These are phyloP conservation scores for Paracoccidioides brasiliensis DNA, from an alignment of 2,329 filamentous ascomycete genomes.

Conservation along the genomic window DNA sequence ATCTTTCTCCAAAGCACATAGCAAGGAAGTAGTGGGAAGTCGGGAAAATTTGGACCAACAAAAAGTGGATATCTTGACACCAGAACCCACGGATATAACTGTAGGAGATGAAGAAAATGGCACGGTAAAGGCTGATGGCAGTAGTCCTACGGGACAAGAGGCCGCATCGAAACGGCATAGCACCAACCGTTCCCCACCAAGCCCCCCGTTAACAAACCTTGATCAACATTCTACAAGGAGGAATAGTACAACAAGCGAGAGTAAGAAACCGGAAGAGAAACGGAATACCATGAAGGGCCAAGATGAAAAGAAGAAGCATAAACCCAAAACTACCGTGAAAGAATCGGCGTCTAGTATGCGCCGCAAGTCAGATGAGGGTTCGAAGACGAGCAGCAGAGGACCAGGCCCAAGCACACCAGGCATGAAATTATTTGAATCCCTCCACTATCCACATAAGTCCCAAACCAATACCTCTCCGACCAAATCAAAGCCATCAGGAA, in stretches of 20 bases:
- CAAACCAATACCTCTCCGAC: conserved; percentile 22
- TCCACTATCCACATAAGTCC: conserved; percentile 23
- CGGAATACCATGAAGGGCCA: conserved; percentile 3
- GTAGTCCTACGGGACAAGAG: conserved; percentile 17
- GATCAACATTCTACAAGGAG: conserved; percentile 29
- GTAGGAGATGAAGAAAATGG: conserved; percentile 32
- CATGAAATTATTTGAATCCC: conserved; percentile 25
- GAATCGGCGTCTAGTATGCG: conserved; percentile 31
- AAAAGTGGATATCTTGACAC: conserved; percentile 43
- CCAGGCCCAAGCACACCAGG: conserved; percentile 26
- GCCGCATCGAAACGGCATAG: conserved; percentile 12
- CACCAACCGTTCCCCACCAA: conserved; percentile 30
- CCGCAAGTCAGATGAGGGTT: conserved; percentile 25
- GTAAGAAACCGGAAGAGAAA: conserved; percentile 20
- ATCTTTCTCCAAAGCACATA: conserved; percentile 77
- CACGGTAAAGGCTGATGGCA: conserved; percentile 11
- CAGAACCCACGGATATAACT: conserved; percentile 58
- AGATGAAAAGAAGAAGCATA: conserved; percentile 21
- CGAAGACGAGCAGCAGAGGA: conserved; percentile 24
- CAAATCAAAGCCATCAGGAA: conserved; percentile 22
- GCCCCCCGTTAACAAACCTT: conserved; percentile 34
- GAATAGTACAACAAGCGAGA: conserved; percentile 22
- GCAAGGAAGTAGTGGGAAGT: conserved; percentile 68
- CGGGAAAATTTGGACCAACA: conserved; percentile 36
- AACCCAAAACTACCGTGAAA: conserved; percentile 22